These are phyloP conservation scores for Melastoma candidum DNA, from an alignment of 441 rosid species.

Conservation along the genomic window DNA sequence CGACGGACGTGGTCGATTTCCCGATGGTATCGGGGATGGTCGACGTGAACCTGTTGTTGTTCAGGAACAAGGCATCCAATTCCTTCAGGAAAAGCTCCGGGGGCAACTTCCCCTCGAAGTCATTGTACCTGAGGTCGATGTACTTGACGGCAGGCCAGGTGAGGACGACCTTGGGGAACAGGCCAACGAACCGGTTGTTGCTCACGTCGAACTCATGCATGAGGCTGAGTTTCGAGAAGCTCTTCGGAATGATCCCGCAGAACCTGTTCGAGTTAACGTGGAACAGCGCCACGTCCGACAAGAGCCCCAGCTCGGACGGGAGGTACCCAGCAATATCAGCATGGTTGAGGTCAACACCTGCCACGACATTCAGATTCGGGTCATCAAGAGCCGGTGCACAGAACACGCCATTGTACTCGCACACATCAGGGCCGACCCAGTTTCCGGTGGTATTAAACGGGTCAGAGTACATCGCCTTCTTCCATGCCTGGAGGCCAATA, in stretches of 20 bases:
- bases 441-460: constrained; percentile 58
- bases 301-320: constrained; percentile 61
- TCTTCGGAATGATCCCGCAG: constrained; percentile 69
- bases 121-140: constrained; percentile 58
- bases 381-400: constrained; percentile 62
- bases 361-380: constrained; percentile 38
- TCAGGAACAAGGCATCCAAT: constrained; percentile 65
- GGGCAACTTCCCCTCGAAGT: constrained; percentile 73
- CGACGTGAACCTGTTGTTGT: constrained; percentile 63
- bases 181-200: constrained; percentile 77
- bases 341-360: constrained; percentile 62
- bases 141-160: constrained; percentile 43
- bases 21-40: constrained; percentile 60
- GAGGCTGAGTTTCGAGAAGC: constrained; percentile 34
- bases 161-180: constrained; percentile 43
- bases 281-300: constrained; percentile 55
- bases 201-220: constrained; percentile 86
- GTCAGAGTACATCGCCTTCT: constrained; percentile 63
- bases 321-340: constrained; percentile 88
- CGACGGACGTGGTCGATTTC: constrained; percentile 42
- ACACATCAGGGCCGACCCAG: constrained; percentile 70
- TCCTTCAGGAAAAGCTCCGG: constrained; percentile 38
- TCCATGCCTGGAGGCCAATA: constrained; percentile 73
- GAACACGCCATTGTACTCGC: constrained; percentile 59
- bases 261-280: constrained; percentile 79